These are phyloP conservation scores for Diplodia seriata DNA, from an alignment of 2,329 filamentous ascomycete genomes.

Conservation along the genomic window DNA sequence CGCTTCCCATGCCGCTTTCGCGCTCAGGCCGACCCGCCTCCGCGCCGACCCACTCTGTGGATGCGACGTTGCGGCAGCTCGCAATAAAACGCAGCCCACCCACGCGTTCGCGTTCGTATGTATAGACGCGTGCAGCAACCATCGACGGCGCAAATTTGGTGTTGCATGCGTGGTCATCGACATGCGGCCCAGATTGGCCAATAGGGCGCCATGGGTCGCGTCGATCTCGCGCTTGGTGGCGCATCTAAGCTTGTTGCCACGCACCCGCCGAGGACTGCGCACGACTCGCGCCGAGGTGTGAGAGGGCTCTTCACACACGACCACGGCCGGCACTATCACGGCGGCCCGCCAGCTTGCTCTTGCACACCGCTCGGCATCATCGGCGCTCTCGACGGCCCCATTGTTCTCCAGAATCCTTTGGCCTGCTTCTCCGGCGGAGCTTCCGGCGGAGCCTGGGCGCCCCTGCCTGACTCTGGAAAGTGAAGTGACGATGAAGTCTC, in stretches of 20 bases:
- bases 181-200: not conserved
- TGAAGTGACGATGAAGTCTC: constrained; percentile 11
- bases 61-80: constrained; percentile 18
- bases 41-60: constrained; percentile 15
- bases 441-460: not conserved
- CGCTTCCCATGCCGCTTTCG: constrained; percentile 22
- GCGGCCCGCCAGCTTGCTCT: constrained; percentile 4
- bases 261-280: not conserved
- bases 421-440: no score
- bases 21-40: constrained; percentile 13
- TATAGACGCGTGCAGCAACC: not conserved
- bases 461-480: not conserved
- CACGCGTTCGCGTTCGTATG: not conserved
- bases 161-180: constrained; percentile 10
- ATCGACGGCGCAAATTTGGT: not conserved
- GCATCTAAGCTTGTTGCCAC: constrained; percentile 23
- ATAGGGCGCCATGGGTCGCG: constrained; percentile 4
- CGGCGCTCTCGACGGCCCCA: not conserved
- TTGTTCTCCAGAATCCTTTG: not conserved
- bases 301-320: not conserved
- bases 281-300: constrained; percentile 3
- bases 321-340: constrained; percentile 7
- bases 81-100: not conserved
- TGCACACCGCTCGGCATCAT: constrained; percentile 14
- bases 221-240: constrained; percentile 25